phyloP scores from a whole-genome alignment of 1,284 basidiomycete genomes.

The Leccinum laetum region DNA sequence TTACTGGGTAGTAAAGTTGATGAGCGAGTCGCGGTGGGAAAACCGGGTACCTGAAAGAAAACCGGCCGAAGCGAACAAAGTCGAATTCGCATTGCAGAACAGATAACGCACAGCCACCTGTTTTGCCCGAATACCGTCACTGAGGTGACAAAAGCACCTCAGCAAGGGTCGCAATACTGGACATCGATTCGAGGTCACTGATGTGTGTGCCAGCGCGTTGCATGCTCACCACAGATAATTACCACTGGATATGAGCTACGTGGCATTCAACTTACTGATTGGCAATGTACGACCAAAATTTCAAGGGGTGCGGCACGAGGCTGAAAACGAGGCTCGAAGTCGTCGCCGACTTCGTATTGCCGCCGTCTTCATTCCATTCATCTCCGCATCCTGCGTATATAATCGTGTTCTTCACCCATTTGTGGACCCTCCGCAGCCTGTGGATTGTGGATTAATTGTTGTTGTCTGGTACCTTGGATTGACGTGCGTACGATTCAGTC shows the following conservation, averaged over 20 bases:
- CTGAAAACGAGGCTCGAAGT: slow-evolving; percentile 3
- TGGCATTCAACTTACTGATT: background rate
- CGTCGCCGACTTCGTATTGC: slow-evolving; percentile 21
- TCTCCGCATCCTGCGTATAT: slow-evolving; percentile 19
- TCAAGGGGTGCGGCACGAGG: background rate
- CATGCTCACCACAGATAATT: background rate
- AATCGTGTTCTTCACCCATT: slow-evolving; percentile 8
- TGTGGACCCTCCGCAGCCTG: slow-evolving; percentile 8
- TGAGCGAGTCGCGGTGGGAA: too few relatives aligned
- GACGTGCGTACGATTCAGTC: slow-evolving; percentile 16
- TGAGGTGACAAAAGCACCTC: background rate
- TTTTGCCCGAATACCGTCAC: background rate
- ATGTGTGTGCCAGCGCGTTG: background rate
- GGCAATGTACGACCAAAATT: background rate
- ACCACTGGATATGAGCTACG: background rate
- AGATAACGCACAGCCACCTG: background rate
- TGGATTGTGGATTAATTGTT: slow-evolving; percentile 5
- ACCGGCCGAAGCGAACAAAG: too few relatives aligned
- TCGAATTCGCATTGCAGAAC: background rate
- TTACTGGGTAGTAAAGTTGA: too few relatives aligned
- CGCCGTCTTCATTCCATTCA: slow-evolving; percentile 17
- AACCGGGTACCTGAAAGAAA: too few relatives aligned
- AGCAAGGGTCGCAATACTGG: background rate
- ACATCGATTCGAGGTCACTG: background rate
- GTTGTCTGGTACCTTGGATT: background rate